phyloP scores from a whole-genome alignment of 2,329 filamentous ascomycete species.

The Aspergillus amoenus region DNA sequence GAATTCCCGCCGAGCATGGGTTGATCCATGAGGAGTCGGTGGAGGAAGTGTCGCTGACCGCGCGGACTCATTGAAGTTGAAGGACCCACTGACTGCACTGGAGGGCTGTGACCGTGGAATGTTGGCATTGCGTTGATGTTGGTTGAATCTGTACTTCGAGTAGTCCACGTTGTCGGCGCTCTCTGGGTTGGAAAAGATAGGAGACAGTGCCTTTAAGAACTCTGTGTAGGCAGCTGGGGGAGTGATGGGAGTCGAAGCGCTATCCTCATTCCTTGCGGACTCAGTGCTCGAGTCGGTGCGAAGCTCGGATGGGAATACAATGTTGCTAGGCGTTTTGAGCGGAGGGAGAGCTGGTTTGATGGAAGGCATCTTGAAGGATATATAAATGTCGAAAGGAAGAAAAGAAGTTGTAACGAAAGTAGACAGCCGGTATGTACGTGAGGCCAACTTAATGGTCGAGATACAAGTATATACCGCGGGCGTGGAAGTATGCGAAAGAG shows the following conservation, averaged over 20 bases:
- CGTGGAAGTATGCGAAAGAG: conserved; percentile 13
- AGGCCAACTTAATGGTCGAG: neutral
- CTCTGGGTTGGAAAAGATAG: conserved; percentile 62
- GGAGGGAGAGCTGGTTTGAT: conserved; percentile 41
- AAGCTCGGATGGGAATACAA: conserved; percentile 54
- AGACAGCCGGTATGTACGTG: neutral
- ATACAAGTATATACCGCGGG: neutral
- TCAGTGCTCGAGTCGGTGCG: conserved; percentile 57
- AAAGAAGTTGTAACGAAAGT: conserved; percentile 1
- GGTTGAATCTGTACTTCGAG: conserved; percentile 39
- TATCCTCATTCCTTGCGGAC: conserved; percentile 56
- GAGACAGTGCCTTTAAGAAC: conserved; percentile 80
- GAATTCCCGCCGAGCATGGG: conserved; percentile 58
- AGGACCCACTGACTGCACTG: conserved; percentile 38
- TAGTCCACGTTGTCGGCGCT: conserved; percentile 57
- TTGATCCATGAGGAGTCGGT: conserved; percentile 60
- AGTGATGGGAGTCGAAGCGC: conserved; percentile 79
- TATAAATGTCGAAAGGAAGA: neutral
- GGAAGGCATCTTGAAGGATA: conserved; percentile 25
- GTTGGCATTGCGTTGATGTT: conserved; percentile 23
- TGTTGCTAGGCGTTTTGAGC: conserved; percentile 45
- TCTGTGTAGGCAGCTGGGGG: conserved; percentile 88
- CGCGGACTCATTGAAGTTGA: conserved; percentile 55
- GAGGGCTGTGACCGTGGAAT: conserved; percentile 40
- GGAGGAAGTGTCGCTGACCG: conserved; percentile 59